phyloP scores from a whole-genome alignment of 176 grass and related monocot genomes.

The Cocos nucifera region DNA sequence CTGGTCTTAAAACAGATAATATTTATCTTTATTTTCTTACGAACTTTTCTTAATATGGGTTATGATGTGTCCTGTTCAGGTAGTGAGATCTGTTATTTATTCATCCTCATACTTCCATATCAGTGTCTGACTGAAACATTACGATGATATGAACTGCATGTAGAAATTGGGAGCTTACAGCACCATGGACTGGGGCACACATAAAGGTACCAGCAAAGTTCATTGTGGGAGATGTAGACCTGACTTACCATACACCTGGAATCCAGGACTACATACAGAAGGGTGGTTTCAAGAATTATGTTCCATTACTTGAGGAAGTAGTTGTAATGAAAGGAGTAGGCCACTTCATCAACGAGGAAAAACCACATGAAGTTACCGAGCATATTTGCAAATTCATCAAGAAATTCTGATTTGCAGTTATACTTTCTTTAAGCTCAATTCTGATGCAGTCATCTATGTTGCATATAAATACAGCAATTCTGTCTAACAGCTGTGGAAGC shows the following conservation, averaged over 20 bases:
- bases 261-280: constrained; percentile 51
- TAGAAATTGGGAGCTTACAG: constrained; percentile 56
- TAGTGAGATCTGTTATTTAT: too few relatives aligned
- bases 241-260: constrained; percentile 44
- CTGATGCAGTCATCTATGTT: too few relatives aligned
- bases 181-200: constrained; percentile 38
- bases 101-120: too few relatives aligned
- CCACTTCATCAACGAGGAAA: constrained; percentile 56
- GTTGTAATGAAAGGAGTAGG: constrained; percentile 47
- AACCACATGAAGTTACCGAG: constrained; percentile 37
- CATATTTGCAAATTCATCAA: constrained; percentile 45
- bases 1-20: too few relatives aligned
- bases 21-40: too few relatives aligned
- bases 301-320: constrained; percentile 49
- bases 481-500: too few relatives aligned
- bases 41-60: too few relatives aligned
- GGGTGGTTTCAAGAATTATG: constrained; percentile 48
- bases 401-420: constrained; percentile 19
- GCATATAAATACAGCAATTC: too few relatives aligned
- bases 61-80: too few relatives aligned
- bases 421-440: too few relatives aligned
- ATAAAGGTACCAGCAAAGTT: constrained; percentile 54
- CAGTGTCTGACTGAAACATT: too few relatives aligned
- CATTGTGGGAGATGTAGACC: constrained; percentile 50
- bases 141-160: background rate